phyloP scores from a whole-genome alignment of 768 basidiomycete genomes.

The Gloeopeniophorella convolvens region DNA sequence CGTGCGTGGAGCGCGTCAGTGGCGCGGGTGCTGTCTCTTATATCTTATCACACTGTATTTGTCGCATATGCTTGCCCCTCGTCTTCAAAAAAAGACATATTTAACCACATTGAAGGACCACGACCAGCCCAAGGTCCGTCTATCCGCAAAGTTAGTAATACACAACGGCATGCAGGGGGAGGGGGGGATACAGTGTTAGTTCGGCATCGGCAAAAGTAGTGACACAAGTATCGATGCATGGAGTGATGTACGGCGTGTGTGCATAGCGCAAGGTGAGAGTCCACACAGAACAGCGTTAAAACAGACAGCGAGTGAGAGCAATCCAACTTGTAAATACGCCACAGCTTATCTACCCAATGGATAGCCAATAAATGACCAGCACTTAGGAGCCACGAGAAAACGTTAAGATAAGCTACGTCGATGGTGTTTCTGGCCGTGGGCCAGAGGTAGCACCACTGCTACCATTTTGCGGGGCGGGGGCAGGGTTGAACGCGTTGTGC shows the following conservation, averaged over 20 bases:
- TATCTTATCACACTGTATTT: conserved; percentile 6
- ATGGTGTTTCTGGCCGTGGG: conserved; percentile 23
- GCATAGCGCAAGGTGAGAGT: no score
- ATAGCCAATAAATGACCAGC: conserved; percentile 18
- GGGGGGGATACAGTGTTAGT: conserved; percentile 14
- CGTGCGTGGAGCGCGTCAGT: neutral
- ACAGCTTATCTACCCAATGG: conserved; percentile 13
- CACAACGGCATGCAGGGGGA: conserved; percentile 2
- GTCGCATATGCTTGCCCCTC: neutral
- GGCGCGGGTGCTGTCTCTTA: neutral
- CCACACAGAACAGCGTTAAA: no score
- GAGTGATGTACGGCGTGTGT: no score
- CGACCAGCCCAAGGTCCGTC: neutral
- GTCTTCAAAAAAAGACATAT: neutral
- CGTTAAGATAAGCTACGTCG: conserved; percentile 16
- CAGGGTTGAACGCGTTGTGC: conserved; percentile 48
- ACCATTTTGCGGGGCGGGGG: conserved; percentile 31
- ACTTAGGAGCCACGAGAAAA: conserved; percentile 8
- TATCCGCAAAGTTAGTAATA: conserved; percentile 16
- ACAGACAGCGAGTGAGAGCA: neutral
- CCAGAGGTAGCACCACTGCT: conserved; percentile 14
- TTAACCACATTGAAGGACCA: no score
- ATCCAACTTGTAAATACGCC: conserved; percentile 16
- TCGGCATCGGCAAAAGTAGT: neutral
- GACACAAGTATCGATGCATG: no score